phyloP scores from a whole-genome alignment of 371 early-diverging fungal genomes.

The Lichtheimia ramosa region DNA sequence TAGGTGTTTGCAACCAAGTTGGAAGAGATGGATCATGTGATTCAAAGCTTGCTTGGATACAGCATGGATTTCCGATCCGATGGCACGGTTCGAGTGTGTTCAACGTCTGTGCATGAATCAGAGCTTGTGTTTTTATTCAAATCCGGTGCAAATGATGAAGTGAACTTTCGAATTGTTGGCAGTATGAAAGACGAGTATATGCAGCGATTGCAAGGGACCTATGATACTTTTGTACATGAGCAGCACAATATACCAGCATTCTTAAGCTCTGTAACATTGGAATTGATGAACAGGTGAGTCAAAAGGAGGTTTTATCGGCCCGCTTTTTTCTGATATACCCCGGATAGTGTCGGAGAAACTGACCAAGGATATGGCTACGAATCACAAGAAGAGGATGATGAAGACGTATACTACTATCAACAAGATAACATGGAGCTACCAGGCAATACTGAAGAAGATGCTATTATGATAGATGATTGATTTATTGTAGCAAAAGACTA shows the following conservation, averaged over 20 bases:
- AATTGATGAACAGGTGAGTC: slow-evolving; percentile 49
- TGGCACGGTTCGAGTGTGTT: slow-evolving; percentile 71
- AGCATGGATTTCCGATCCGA: slow-evolving; percentile 68
- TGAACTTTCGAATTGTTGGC: slow-evolving; percentile 65
- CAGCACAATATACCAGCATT: slow-evolving; percentile 76
- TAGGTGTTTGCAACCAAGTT: slow-evolving; percentile 62
- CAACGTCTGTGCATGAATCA: slow-evolving; percentile 53
- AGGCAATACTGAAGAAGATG: background rate
- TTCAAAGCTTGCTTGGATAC: slow-evolving; percentile 73
- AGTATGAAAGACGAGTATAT: slow-evolving; percentile 60
- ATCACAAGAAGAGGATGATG: background rate
- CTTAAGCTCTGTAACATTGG: slow-evolving; percentile 70
- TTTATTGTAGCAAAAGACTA: too few species aligned
- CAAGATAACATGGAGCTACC: background rate
- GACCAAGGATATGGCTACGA: slow-evolving; percentile 5
- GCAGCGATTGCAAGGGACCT: slow-evolving; percentile 48
- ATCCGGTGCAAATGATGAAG: slow-evolving; percentile 56
- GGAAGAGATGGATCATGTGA: slow-evolving; percentile 67
- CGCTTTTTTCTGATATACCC: slow-evolving; percentile 1
- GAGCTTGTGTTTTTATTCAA: slow-evolving; percentile 69
- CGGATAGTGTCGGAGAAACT: background rate
- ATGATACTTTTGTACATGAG: slow-evolving; percentile 66
- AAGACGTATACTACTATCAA: background rate
- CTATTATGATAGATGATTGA: slow-evolving; percentile 3
- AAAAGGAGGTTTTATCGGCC: background rate